These are phyloP conservation scores for Adansonia grandidieri DNA, from an alignment of 441 rosid genomes.

Conservation along the genomic window DNA sequence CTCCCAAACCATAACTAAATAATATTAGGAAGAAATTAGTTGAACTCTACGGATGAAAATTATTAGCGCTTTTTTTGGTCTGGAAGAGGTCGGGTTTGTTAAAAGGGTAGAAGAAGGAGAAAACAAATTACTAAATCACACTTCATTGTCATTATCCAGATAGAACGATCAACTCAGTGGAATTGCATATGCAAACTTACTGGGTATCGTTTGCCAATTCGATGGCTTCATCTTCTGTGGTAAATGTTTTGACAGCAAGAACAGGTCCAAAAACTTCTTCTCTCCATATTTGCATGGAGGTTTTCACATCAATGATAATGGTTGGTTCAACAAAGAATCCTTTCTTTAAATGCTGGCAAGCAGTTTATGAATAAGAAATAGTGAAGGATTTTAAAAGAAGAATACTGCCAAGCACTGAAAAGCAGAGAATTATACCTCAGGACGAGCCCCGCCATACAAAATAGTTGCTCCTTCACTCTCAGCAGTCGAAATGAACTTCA, in stretches of 20 bases:
- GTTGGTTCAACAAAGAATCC: slow-evolving; percentile 90
- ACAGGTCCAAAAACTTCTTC: slow-evolving; percentile 99
- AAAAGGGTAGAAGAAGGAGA: not conserved
- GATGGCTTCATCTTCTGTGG: slow-evolving; percentile 90
- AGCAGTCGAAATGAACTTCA: slow-evolving; percentile 78
- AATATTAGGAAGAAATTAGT: slow-evolving; percentile 31
- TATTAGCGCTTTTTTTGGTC: not conserved
- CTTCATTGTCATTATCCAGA: slow-evolving; percentile 10
- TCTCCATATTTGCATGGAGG: slow-evolving; percentile 97
- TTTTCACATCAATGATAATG: slow-evolving; percentile 68
- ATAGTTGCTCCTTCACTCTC: slow-evolving; percentile 92
- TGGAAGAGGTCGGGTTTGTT: not conserved
- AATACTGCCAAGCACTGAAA: slow-evolving; percentile 18
- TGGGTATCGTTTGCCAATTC: slow-evolving; percentile 88
- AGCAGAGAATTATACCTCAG: slow-evolving; percentile 48
- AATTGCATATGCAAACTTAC: slow-evolving; percentile 51
- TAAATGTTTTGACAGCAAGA: slow-evolving; percentile 83
- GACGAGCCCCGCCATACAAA: slow-evolving; percentile 79
- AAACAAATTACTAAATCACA: not conserved
- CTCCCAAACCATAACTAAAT: slow-evolving; percentile 77
- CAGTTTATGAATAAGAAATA: slow-evolving; percentile 25
- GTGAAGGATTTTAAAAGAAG: slow-evolving; percentile 16
- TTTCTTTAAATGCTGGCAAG: slow-evolving; percentile 71
- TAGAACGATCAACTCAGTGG: slow-evolving; percentile 12
- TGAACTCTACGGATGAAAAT: slow-evolving; percentile 21